A percentile compares a stretch with the other conserved stretches of the same genome.
Conservation (phyloP, 139 green algal species). For the Chlorella vulgaris region DNA sequence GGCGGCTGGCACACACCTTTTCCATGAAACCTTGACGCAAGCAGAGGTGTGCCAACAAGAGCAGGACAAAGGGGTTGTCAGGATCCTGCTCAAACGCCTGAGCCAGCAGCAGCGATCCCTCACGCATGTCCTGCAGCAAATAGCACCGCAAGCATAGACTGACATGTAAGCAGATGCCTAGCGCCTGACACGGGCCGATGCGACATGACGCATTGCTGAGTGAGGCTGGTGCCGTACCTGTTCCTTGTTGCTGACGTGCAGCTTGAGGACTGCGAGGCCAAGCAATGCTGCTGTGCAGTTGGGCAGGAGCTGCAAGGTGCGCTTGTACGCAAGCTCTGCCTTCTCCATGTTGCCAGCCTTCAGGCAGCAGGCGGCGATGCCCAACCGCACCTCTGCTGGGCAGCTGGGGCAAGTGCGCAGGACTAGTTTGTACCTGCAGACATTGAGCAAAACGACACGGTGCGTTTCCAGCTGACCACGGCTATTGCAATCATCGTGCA, state of each 20-base stretch:
- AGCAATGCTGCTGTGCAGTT: conserved; percentile 73
- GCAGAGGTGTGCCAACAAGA: conserved; percentile 74
- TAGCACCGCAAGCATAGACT: background rate
- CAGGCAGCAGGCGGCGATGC: conserved; percentile 80
- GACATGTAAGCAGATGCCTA: background rate
- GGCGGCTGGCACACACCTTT: conserved; percentile 26
- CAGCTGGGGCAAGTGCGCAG: conserved; percentile 67
- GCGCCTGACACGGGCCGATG: too few species aligned
- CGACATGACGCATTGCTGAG: too few species aligned
- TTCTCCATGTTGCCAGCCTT: conserved; percentile 63
- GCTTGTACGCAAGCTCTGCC: conserved; percentile 63
- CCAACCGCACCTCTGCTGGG: conserved; percentile 84
- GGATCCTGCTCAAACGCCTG: conserved; percentile 79
- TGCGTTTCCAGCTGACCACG: background rate
- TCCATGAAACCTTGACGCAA: conserved; percentile 62
- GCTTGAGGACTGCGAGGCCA: conserved; percentile 69
- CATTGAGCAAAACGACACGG: background rate
- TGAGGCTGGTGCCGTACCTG: background rate
- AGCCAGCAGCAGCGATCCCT: conserved; percentile 73
- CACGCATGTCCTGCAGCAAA: conserved; percentile 59
- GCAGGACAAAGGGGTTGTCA: conserved; percentile 57
- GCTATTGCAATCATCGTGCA: background rate
- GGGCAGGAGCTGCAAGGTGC: conserved; percentile 79
- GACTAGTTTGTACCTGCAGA: conserved; percentile 67
- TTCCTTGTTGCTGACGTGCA: conserved; percentile 8